Base-by-base conservation (phyloP, 441 rosid species). In the Populus hybrid region DNA sequence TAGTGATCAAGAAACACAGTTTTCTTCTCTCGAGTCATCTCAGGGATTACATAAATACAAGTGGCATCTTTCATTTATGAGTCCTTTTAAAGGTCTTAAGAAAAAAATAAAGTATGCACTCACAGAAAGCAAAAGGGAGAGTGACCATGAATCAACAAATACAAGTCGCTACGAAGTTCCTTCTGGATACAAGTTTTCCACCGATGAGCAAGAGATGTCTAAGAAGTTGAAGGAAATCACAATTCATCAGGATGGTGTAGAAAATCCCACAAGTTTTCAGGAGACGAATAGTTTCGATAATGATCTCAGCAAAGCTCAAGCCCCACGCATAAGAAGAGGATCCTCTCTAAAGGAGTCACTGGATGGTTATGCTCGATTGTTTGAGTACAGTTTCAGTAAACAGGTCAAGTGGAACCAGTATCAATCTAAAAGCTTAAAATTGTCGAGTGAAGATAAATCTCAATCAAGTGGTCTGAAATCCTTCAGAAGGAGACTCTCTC, bases 401-500 rank as follows among this genome's bases (percentile, higher is more conserved):
- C 90, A 85, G 76, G 75, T 79, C 42, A 78, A 78, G 68, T 80
- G 89, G 83, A 85, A 40, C 28, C 68, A 71, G 16, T 74, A 77
- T 70, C 83, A 90, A 61, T 89, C 97, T 2, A 85, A 56, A 84
- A 94, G 95, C 85, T 86, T 93, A 59, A 95, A 78, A 75, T 79
- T 91, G 84, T 79, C 83, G 29, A 80, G 71, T 40, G 94, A 91
- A 75, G 92, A 86, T 35, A 88, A 77, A 64, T 65, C 65, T 45
- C 69, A 80, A 21, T 70, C 85, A 1, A 74, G 77, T 18, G 83
- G 80, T 71, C 84, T 88, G 35, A 83, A 81, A 64, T 87, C 92
- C 83, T 89, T 86, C 82, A 84, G 88, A 78, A 86, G 99, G 79
- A 81, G 93, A 78, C 92, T 92, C 33, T 94, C 99, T 64, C 78